Percentiles rank a stretch among this genome's conserved stretches.
phyloP scores from a whole-genome alignment of 108 stramenopile species.

The Cyclotella cryptica region DNA sequence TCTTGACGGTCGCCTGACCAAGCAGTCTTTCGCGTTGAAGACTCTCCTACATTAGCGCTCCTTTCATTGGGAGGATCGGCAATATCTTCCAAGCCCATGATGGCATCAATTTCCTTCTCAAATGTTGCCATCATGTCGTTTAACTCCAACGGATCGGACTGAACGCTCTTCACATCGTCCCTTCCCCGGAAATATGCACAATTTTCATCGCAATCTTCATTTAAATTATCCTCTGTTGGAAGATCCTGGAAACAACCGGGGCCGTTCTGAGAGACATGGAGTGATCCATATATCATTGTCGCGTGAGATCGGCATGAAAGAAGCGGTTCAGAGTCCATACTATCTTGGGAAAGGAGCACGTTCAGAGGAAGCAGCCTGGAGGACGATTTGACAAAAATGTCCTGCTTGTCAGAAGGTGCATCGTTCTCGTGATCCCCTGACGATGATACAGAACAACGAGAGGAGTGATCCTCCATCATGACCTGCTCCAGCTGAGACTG shows the following conservation, averaged over 20 bases:
- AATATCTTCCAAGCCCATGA: slow-evolving; percentile 14
- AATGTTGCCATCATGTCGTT: slow-evolving; percentile 9
- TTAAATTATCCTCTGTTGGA: not conserved
- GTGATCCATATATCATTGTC: slow-evolving; percentile 1
- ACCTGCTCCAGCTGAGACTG: slow-evolving; percentile 10
- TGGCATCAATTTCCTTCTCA: slow-evolving; percentile 13
- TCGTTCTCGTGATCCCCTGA: not conserved
- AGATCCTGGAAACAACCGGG: not conserved
- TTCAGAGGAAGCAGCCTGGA: slow-evolving; percentile 24
- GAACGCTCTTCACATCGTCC: not conserved
- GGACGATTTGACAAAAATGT: slow-evolving; percentile 35
- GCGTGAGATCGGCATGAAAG: slow-evolving; percentile 34
- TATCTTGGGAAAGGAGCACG: slow-evolving; percentile 38
- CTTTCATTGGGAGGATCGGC: not conserved
- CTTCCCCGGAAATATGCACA: not conserved
- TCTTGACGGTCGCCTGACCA: too few relatives aligned
- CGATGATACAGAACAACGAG: slow-evolving; percentile 3
- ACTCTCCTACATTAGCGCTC: not conserved
- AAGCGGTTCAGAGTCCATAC: slow-evolving; percentile 53
- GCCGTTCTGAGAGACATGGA: not conserved
- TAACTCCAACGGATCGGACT: slow-evolving; percentile 17
- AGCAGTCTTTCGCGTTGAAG: not conserved
- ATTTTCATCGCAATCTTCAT: not conserved
- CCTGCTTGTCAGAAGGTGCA: not conserved
- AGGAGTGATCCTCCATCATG: slow-evolving; percentile 8